These are phyloP conservation scores for Blastocladiella emersonii DNA, from an alignment of 371 early-diverging fungal species.

Conservation along the genomic window DNA sequence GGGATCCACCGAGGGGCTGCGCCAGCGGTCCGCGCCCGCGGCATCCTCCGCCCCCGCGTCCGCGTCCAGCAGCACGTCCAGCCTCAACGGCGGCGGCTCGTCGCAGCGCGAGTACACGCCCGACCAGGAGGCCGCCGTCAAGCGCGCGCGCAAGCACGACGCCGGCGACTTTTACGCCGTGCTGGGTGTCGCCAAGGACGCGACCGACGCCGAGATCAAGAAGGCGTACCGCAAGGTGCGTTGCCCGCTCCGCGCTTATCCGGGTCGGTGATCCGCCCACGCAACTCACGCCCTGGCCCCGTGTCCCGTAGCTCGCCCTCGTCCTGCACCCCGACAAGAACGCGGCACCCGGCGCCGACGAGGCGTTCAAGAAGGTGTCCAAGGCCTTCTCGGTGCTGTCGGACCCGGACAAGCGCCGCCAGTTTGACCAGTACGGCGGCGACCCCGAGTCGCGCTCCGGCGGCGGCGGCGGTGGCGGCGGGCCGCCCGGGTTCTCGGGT, in stretches of 20 bases:
- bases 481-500: conserved; percentile 6
- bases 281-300: background rate
- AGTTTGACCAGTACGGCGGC: conserved; percentile 74
- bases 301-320: conserved; percentile 58
- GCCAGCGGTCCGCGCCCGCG: conserved; percentile 5
- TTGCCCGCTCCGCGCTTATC: background rate
- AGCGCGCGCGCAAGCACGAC: conserved; percentile 48
- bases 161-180: conserved; percentile 71
- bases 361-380: conserved; percentile 68
- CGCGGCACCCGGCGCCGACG: conserved; percentile 88
- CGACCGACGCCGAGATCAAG: conserved; percentile 78
- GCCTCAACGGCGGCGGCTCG: conserved; percentile 5
- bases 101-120: conserved; percentile 48
- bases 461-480: conserved; percentile 12
- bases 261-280: background rate
- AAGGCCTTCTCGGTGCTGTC: conserved; percentile 79
- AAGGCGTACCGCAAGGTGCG: conserved; percentile 87
- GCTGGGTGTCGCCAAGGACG: conserved; percentile 66
- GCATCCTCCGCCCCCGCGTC: conserved; percentile 6
- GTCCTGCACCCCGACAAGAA: conserved; percentile 98
- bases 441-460: conserved; percentile 24
- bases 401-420: conserved; percentile 66
- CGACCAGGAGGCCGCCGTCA: conserved; percentile 70
- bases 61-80: conserved; percentile 8
- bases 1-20: background rate